Conservation (phyloP, 73 alveolate genomes). For the Paramecium sexaurelia region DNA sequence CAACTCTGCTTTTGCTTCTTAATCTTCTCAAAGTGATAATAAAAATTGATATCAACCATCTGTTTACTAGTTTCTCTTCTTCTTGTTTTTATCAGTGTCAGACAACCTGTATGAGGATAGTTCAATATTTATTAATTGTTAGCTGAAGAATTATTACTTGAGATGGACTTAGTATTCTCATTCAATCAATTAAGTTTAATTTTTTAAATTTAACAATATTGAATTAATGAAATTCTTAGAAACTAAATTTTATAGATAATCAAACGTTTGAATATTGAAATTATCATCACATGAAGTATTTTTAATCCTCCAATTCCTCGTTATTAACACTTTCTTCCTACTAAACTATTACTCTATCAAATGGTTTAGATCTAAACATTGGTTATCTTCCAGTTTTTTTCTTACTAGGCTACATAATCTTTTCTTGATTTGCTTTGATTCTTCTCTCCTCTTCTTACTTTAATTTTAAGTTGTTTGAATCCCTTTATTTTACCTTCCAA, state of each 20-base stretch:
- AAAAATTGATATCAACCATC: no score
- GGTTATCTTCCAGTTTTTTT: slow-evolving; percentile 38
- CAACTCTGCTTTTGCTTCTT: no score
- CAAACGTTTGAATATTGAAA: slow-evolving; percentile 52
- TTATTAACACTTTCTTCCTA: slow-evolving; percentile 14
- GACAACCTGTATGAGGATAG: no score
- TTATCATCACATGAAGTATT: slow-evolving; percentile 43
- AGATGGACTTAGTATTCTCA: no score
- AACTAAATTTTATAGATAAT: slow-evolving; percentile 63
- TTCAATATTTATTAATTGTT: no score
- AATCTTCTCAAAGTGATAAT: no score
- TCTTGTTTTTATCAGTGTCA: no score
- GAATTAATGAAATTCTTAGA: slow-evolving; percentile 34
- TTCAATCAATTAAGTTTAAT: no score
- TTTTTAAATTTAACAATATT: no score
- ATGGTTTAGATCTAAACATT: slow-evolving; percentile 53
- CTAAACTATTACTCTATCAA: slow-evolving; percentile 9
- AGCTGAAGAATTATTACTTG: no score
- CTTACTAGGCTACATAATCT: slow-evolving; percentile 37
- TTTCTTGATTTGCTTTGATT: slow-evolving; percentile 28
- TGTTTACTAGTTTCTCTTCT: no score
- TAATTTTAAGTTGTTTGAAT: not conserved
- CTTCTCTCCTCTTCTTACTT: slow-evolving; percentile 25
- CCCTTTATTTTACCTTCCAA: slow-evolving; percentile 13
- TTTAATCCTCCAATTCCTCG: slow-evolving; percentile 53